phyloP scores from a whole-genome alignment of 352 stramenopile genomes.

The Pelagophyceae sp. region DNA sequence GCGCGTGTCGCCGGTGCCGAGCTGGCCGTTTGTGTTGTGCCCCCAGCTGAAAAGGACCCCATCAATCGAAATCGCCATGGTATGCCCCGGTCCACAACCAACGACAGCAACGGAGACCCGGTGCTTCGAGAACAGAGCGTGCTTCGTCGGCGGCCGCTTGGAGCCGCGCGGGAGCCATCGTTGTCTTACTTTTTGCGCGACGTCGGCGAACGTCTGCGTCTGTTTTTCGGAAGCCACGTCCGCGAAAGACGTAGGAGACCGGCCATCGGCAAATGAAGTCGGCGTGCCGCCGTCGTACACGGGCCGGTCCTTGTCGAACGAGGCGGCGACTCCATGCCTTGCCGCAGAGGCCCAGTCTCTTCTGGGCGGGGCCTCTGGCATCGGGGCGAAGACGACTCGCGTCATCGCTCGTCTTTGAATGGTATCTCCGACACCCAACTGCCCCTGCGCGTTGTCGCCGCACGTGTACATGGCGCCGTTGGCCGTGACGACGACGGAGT shows the following conservation, averaged over 20 bases:
- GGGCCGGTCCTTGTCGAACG: too few relatives aligned
- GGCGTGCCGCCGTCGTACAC: too few relatives aligned
- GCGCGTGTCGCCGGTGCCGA: not conserved
- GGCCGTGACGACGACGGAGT: not conserved
- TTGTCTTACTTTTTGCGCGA: not conserved
- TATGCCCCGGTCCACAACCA: not conserved
- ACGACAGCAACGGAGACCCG: not conserved
- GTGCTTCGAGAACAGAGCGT: not conserved
- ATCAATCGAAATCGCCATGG: not conserved
- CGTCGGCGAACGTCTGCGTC: not conserved
- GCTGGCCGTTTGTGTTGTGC: not conserved
- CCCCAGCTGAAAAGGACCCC: not conserved
- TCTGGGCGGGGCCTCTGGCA: too few relatives aligned
- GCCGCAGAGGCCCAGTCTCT: too few relatives aligned
- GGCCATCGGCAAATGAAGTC: too few relatives aligned
- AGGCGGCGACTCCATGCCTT: too few relatives aligned
- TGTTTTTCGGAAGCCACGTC: not conserved
- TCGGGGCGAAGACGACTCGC: not conserved
- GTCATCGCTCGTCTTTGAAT: not conserved
- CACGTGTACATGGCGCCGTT: slow-evolving; percentile 20
- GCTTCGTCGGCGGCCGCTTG: not conserved
- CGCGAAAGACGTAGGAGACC: too few relatives aligned
- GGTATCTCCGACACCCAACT: slow-evolving; percentile 26
- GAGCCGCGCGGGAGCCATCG: not conserved
- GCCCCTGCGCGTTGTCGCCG: slow-evolving; percentile 22